Percentiles rank a stretch among this genome's conserved stretches.
phyloP scores from a whole-genome alignment of 257 asterid genomes.

The Mentha longifolia region DNA sequence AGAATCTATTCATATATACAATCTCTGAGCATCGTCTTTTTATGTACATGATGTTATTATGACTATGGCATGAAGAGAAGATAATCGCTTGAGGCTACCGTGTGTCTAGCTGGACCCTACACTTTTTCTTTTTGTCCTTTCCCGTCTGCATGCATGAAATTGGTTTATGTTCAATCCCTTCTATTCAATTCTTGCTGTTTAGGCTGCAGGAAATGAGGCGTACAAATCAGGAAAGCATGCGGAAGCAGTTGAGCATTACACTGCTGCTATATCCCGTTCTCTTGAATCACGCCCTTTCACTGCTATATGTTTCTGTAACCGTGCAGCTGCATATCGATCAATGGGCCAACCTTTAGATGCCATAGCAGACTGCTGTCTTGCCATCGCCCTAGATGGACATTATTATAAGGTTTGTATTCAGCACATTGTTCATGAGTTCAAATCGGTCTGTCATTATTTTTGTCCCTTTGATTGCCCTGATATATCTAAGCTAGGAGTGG shows the following conservation, averaged over 20 bases:
- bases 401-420: constrained; percentile 74
- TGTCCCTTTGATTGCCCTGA: constrained; percentile 12
- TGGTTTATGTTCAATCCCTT: constrained; percentile 15
- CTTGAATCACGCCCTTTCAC: constrained; percentile 91
- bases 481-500: constrained; percentile 14
- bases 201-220: constrained; percentile 96
- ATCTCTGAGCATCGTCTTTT: background rate
- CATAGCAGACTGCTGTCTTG: constrained; percentile 91
- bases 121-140: constrained; percentile 1
- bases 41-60: background rate
- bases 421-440: constrained; percentile 21
- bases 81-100: constrained; percentile 11
- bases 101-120: constrained; percentile 10
- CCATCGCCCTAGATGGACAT: constrained; percentile 86
- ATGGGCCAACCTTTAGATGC: constrained; percentile 91
- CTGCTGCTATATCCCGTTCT: constrained; percentile 80
- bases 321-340: constrained; percentile 94
- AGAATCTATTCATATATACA: background rate
- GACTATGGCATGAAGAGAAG: background rate
- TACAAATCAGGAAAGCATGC: constrained; percentile 79
- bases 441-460: constrained; percentile 2
- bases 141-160: constrained; percentile 27
- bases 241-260: constrained; percentile 88
- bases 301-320: constrained; percentile 92
- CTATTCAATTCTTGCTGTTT: constrained; percentile 32